phyloP scores from a whole-genome alignment of 1,284 basidiomycete genomes.

The Trichosporon faecale region DNA sequence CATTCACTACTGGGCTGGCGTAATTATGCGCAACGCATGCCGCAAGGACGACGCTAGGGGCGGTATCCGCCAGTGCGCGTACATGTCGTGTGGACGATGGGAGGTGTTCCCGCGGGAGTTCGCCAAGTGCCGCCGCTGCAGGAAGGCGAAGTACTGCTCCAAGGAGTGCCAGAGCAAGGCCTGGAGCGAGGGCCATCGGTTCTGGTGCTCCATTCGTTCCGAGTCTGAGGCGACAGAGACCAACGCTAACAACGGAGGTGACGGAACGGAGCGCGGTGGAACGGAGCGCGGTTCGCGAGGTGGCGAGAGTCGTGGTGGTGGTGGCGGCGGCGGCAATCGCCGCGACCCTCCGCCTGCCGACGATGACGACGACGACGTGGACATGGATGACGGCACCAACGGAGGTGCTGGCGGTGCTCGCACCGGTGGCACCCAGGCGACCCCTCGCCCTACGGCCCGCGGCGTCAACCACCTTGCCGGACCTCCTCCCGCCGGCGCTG shows the following conservation, averaged over 20 bases:
- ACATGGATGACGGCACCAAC: conserved; percentile 15
- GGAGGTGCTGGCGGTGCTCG: conserved; percentile 15
- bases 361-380: conserved; percentile 25
- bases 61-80: conserved; percentile 95
- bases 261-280: conserved; percentile 15
- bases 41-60: conserved; percentile 90
- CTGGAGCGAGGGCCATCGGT: conserved; percentile 95
- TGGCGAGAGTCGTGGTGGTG: conserved; percentile 21
- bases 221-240: conserved; percentile 31
- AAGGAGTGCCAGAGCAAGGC: conserved; percentile 97
- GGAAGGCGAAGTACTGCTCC: conserved; percentile 98
- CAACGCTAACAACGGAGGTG: conserved; percentile 7
- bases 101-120: conserved; percentile 91
- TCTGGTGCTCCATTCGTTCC: conserved; percentile 44
- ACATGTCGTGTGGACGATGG: conserved; percentile 96
- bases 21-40: conserved; percentile 99
- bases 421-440: conserved; percentile 6
- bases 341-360: conserved; percentile 12
- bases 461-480: conserved; percentile 1
- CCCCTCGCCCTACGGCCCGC: conserved; percentile 7
- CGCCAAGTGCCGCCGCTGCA: conserved; percentile 91
- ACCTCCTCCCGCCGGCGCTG: background rate
- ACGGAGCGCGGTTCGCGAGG: conserved; percentile 16
- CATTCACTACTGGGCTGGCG: conserved; percentile 98
- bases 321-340: conserved; percentile 19